Base-by-base conservation (phyloP, 768 basidiomycete species). In the Leucocoprinus leucothites region DNA sequence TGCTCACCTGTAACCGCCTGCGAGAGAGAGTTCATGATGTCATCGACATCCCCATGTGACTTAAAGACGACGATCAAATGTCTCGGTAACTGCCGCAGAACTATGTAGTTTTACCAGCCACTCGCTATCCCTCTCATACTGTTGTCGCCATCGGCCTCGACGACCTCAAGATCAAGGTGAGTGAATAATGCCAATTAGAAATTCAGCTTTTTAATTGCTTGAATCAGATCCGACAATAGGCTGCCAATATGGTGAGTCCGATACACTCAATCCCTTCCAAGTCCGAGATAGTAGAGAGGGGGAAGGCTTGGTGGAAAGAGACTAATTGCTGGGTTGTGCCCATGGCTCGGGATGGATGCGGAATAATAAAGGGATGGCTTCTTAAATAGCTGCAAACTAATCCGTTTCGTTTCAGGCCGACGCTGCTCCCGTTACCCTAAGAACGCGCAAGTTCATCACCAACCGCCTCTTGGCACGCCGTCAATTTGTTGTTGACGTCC, bases 381-480 rank as follows among this genome's bases (percentile, higher is more conserved):
- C 11, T 5, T 11, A 31, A 31, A 13, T 6, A 38, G 22, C n/a
- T 28, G 18, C 3, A 28, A 36, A 19, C 52, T 48, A 25, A 49
- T 58, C 13, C 49, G 58, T 61, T 54, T 61, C 48, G 58, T 61
- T 68, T 19, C 64, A 91, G 89, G 82, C 89, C 76, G 90, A 90
- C 71, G 78, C 71, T 70, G 79, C 91, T 71, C 87, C 95, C 57
- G 82, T 99, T 64, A 99, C 97, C 63, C 82, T 99, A 71, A 92
- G 97, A 67, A 97, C 97, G 53, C 91, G 95, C 74, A 98, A 99
- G 82, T 98, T 98, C 81, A 91, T 98, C 75, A 97, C 95, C 70
- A 99, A 99, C 84, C 93, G 94, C 58, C 89, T 99, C 61, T 80
- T 99, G 48, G 86, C 91, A 64, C 91, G 97, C 65, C 91, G 92